Evolutionary conservation across 2,329 filamentous ascomycete species (phyloP), one percentile per base, ranked within the genome.

Genomic region (Lachnellula cervina): DNA sequence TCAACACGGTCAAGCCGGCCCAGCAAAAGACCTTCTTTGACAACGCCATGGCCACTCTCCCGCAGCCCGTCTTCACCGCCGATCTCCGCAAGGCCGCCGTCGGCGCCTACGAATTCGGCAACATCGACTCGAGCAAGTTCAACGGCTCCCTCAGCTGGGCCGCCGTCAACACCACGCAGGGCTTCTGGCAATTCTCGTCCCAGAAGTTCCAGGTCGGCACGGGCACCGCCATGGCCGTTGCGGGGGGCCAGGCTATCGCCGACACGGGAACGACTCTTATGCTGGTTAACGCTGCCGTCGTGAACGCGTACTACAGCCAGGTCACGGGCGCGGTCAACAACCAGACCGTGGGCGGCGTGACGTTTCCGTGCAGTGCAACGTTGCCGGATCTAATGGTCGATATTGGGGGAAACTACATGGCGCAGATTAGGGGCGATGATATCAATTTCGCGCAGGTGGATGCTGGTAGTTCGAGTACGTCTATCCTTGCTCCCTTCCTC

Each of bases 41-140:
- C 52, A 71, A 70, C 59, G 65, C 62, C 42, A 58, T 65, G 46
- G 40, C 62, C n/a, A 55, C 53, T 38, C 68, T 71, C 25, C 58
- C 61, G n/a, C 45, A 82, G 86, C 79, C 78, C 11, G 68, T 87
- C 42, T 86, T 86, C 69, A 81, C 82, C 9, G 81, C 78, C 45
- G 72, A 74, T 58, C 72, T 83, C 55, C 78, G 78, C 66, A 72
- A 77, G 52, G 72, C 73, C 58, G 61, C 67, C 7, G 66, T 73
- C 5, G 77, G 80, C 44, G 72, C 72, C 44, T 83, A 82, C 71
- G 76, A 80, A 64, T 84, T 83, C 60, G 81, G 81, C 49, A 79
- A 71, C 70, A 80, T 83, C 62, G 77, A 84, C 70, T 62, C 56
- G 17, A 70, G 71, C 58, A 78, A 78, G 64, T 82, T 80, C 75